A percentile compares a stretch with the other conserved stretches of the same genome.
phyloP scores from a whole-genome alignment of 169 alveolate genomes.

The Babesia gibsoni region DNA sequence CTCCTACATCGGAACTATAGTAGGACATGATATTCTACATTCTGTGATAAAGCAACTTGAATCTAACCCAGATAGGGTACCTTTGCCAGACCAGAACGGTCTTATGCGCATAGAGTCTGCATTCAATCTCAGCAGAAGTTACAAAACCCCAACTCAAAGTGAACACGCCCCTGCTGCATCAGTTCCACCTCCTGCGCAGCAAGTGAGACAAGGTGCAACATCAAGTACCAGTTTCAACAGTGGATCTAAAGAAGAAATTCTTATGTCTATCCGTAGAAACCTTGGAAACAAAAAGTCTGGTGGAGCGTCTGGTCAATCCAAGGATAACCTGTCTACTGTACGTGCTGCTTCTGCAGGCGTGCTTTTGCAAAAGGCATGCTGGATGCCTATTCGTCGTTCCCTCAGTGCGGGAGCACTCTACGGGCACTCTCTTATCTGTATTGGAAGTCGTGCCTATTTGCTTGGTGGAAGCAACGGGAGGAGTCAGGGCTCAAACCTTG shows the following conservation, averaged over 20 bases:
- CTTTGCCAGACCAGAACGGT: constrained; percentile 83
- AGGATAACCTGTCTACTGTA: constrained; percentile 20
- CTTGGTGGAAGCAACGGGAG: constrained; percentile 82
- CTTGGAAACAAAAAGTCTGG: constrained; percentile 30
- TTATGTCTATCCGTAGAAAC: constrained; percentile 55
- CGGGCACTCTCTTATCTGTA: constrained; percentile 81
- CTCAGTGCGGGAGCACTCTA: constrained; percentile 71
- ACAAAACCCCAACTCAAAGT: constrained; percentile 48
- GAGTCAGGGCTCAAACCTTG: constrained; percentile 71
- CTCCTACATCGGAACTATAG: constrained; percentile 84
- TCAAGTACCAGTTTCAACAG: not conserved
- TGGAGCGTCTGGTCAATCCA: not conserved
- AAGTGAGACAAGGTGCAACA: not conserved
- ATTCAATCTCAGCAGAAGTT: constrained; percentile 76
- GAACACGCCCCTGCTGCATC: constrained; percentile 13
- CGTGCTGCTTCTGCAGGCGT: constrained; percentile 65
- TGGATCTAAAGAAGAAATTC: constrained; percentile 55
- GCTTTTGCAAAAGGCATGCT: constrained; percentile 67
- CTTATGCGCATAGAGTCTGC: constrained; percentile 82
- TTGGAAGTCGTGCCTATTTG: constrained; percentile 81
- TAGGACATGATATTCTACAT: constrained; percentile 83
- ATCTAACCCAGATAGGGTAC: constrained; percentile 77
- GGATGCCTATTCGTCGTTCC: constrained; percentile 76
- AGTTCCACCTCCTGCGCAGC: not conserved
- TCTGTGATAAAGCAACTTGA: constrained; percentile 79